Conservation (phyloP, 1,139 yeast species). For the Petasospora rhodanensis region DNA sequence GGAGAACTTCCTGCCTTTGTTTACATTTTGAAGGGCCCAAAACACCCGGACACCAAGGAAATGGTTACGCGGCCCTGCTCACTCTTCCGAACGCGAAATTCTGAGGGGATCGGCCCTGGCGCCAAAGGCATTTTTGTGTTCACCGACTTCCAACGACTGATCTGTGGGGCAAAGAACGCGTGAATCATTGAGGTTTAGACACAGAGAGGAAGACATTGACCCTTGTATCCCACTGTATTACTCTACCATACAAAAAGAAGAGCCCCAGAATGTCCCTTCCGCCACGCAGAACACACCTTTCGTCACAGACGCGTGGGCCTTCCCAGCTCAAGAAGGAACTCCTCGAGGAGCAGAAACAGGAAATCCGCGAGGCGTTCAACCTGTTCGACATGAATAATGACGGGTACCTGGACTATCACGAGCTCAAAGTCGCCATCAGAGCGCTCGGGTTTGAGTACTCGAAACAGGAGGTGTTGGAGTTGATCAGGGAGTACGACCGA, state of each 20-base stretch:
- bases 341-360: constrained; percentile 86
- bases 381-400: constrained; percentile 91
- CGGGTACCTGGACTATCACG: constrained; percentile 88
- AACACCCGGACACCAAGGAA: too few relatives aligned
- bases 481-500: constrained; percentile 77
- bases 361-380: constrained; percentile 89
- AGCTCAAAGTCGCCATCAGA: constrained; percentile 83
- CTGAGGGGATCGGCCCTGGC: too few relatives aligned
- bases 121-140: too few relatives aligned
- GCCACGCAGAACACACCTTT: constrained; percentile 9
- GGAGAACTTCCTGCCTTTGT: too few relatives aligned
- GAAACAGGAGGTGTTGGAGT: constrained; percentile 75
- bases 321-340: constrained; percentile 52
- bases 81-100: too few relatives aligned
- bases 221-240: too few relatives aligned
- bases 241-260: not conserved
- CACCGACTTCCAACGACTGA: too few relatives aligned
- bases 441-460: constrained; percentile 89
- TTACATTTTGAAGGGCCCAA: too few relatives aligned
- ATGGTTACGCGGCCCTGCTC: too few relatives aligned
- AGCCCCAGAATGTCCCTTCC: constrained; percentile 12
- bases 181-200: too few relatives aligned
- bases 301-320: constrained; percentile 18
- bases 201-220: too few relatives aligned
- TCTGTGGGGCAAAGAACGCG: too few relatives aligned